Percentiles rank a stretch among this genome's conserved stretches.
phyloP scores from a whole-genome alignment of 2,329 filamentous ascomycete species.

The Ceratocystis eucalypticola region DNA sequence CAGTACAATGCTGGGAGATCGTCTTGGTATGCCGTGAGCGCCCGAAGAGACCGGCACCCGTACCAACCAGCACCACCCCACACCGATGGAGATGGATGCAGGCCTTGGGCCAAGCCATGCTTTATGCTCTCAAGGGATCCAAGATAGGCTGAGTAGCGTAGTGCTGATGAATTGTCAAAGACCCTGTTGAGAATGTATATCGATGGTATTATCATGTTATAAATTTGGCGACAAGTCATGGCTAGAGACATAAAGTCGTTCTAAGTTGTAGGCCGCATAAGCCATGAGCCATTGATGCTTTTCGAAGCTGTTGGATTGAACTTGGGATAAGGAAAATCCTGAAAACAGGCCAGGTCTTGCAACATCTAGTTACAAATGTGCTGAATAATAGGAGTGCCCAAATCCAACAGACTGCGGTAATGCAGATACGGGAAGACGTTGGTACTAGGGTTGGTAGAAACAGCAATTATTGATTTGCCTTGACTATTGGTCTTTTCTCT shows the following conservation, averaged over 20 bases:
- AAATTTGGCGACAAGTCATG: conserved; percentile 10
- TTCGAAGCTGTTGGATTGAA: not conserved
- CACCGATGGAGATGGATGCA: not conserved
- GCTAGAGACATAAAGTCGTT: conserved; percentile 12
- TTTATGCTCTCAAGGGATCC: conserved; percentile 10
- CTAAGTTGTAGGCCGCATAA: conserved; percentile 2
- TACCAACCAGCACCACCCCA: conserved; percentile 10
- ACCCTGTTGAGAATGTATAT: conserved; percentile 15
- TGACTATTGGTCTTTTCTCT: not conserved
- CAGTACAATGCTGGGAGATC: conserved; percentile 15
- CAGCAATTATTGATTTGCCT: not conserved
- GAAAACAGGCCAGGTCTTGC: not conserved
- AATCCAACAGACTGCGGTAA: conserved; percentile 1
- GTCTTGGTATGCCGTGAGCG: not conserved
- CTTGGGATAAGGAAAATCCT: not conserved
- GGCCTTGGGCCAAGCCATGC: not conserved
- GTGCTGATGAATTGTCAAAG: conserved; percentile 14
- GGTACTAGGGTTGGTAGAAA: not conserved
- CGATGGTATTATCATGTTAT: not conserved
- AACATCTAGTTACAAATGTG: conserved; percentile 9
- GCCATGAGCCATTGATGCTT: not conserved
- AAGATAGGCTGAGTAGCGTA: conserved; percentile 11
- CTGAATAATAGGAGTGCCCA: not conserved
- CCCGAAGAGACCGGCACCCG: conserved; percentile 10
- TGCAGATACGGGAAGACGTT: not conserved